Conservation (phyloP, 805 yeast species). For the Zygosaccharomyces siamensis region DNA sequence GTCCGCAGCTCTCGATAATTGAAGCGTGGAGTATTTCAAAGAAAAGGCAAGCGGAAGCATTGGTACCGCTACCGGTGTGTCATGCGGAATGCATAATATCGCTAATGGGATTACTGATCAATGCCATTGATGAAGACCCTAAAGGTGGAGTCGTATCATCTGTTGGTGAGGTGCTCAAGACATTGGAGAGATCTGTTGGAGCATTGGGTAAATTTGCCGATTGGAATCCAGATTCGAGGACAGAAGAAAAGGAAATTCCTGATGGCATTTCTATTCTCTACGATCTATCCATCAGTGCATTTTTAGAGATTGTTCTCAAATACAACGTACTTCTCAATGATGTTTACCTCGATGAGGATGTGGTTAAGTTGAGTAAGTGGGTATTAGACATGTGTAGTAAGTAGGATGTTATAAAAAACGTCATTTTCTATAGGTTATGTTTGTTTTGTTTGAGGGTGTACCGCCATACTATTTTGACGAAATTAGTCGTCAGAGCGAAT, state of each 20-base stretch:
- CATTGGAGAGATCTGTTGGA: constrained; percentile 57
- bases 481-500: too few species aligned
- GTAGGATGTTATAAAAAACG: background rate
- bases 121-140: constrained; percentile 62
- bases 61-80: constrained; percentile 60
- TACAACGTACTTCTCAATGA: constrained; percentile 63
- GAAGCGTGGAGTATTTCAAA: constrained; percentile 31
- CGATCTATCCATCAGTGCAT: constrained; percentile 59
- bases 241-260: constrained; percentile 14
- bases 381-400: constrained; percentile 48
- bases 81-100: constrained; percentile 60
- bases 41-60: constrained; percentile 51
- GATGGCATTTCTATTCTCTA: constrained; percentile 53
- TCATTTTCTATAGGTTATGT: background rate
- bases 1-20: constrained; percentile 22
- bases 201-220: constrained; percentile 46
- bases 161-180: constrained; percentile 54
- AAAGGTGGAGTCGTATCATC: constrained; percentile 48
- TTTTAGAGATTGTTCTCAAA: constrained; percentile 57
- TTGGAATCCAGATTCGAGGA: constrained; percentile 21
- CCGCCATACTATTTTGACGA: too few species aligned
- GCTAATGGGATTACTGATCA: constrained; percentile 45
- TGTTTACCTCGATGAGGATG: constrained; percentile 55
- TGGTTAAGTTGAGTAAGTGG: constrained; percentile 66
- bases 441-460: background rate